Percentiles rank a stretch among this genome's conserved stretches.
phyloP scores from a whole-genome alignment of 441 rosid species.

The Eruca vesicaria region DNA sequence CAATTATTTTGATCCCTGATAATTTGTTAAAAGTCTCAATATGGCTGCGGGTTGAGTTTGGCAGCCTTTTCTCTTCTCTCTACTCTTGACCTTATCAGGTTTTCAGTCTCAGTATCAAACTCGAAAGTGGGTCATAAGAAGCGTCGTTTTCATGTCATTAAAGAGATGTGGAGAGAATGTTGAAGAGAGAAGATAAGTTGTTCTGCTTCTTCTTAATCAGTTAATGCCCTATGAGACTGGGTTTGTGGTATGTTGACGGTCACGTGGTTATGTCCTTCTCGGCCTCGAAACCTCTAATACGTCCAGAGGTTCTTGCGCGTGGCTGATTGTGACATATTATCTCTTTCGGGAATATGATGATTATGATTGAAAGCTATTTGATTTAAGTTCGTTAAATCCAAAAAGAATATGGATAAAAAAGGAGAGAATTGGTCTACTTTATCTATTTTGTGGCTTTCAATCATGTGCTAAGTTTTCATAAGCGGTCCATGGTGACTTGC shows the following conservation, averaged over 20 bases:
- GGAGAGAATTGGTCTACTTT: neutral
- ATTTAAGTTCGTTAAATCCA: neutral
- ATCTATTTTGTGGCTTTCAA: conserved; percentile 24
- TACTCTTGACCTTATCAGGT: conserved; percentile 1
- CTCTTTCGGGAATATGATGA: conserved; percentile 26
- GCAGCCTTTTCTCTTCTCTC: neutral
- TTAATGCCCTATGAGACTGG: conserved; percentile 33
- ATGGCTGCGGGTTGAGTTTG: neutral
- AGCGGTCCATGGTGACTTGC: conserved; percentile 25
- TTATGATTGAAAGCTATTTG: conserved; percentile 1
- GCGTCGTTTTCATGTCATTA: conserved; percentile 23
- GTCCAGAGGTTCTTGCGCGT: conserved; percentile 32
- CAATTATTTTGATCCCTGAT: neutral
- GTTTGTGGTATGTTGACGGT: conserved; percentile 35
- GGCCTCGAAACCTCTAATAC: conserved; percentile 22
- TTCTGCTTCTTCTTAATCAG: conserved; percentile 11
- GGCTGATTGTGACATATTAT: conserved; percentile 28
- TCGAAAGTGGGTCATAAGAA: conserved; percentile 3
- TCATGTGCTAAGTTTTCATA: conserved; percentile 32
- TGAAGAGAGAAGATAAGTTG: neutral
- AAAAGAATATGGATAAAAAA: neutral
- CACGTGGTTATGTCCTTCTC: conserved; percentile 35
- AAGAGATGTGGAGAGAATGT: conserved; percentile 6
- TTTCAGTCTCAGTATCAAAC: neutral
- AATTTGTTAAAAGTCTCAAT: neutral